Evolutionary conservation across 306 rosid genomes (phyloP).

Genomic region (Cajanus cajan): DNA sequence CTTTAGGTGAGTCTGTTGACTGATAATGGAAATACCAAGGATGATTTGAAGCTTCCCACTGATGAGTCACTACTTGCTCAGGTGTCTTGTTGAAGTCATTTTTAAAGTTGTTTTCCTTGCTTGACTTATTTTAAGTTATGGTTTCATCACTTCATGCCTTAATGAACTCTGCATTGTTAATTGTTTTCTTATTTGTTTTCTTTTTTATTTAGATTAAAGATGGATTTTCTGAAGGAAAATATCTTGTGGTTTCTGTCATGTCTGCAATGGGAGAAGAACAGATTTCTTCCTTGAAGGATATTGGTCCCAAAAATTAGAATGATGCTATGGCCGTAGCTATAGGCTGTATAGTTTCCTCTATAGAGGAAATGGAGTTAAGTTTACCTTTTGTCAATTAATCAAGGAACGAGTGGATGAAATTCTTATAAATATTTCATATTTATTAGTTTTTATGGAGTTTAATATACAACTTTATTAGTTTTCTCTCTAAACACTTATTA

Average conservation of each 20-base stretch:
- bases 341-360: no score
- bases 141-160: not conserved
- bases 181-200: not conserved
- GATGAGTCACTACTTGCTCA: conserved; percentile 62
- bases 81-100: conserved; percentile 34
- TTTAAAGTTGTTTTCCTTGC: not conserved
- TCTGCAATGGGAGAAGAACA: conserved; percentile 85
- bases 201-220: conserved; percentile 53
- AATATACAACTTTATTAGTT: not conserved
- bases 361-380: not conserved
- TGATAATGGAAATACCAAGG: conserved; percentile 76
- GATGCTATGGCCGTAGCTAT: conserved; percentile 43
- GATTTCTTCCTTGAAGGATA: conserved; percentile 69
- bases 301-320: conserved; percentile 60
- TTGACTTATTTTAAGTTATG: not conserved
- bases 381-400: conserved; percentile 15
- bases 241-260: conserved; percentile 76
- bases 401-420: conserved; percentile 20
- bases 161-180: not conserved
- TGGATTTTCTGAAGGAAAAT: conserved; percentile 72
- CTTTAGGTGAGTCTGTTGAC: conserved; percentile 69
- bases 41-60: conserved; percentile 78
- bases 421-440: not conserved
- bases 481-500: not conserved
- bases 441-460: not conserved